Evolutionary conservation across 805 yeast genomes (phyloP), one percentile per base, ranked within the genome.

Genomic region (Blastobotrys muscicola): DNA sequence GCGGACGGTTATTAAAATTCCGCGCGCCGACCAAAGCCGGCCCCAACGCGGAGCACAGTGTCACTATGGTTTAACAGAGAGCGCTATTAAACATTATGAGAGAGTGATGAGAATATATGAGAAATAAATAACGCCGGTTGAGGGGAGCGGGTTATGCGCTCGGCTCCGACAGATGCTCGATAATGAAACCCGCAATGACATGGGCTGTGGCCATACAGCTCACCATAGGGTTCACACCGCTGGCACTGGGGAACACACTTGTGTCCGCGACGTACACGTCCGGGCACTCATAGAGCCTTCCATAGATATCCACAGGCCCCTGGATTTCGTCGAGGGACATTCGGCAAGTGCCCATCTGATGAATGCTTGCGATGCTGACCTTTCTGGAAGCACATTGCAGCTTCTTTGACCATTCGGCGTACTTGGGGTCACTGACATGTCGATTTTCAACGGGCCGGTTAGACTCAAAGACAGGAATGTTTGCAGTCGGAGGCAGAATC

Each of bases 211-310:
- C 61, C 73, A 74, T 66, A 30, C 70, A 64, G 2, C 72, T 39
- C 23, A 73, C 58, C 79, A 74, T 74, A 8, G 79, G 78, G 50
- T 74, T 74, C 33, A 67, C 75, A 3, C 79, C 79, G 29, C 72
- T 66, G 0, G 78, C 78, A 1, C 72, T 59, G 6, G 78, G 78
- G 61, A 73, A 58, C 6, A 65, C 68, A 48, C 74, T 68, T 3
- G 75, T 66, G 51, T 74, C 79, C 3, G 75, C 72, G 12, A 74
- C 70, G 47, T 64, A 70, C 23, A 74, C 66, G 50, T 74, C 70
- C 33, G 60, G 55, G 50, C 74, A 66, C 49, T 74, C 79, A 52
- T 61, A 72, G 11, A 73, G 62, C 36, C 64, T 67, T n/a, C 78
- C 79, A 9, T 55, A 59, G 7, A 48, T 51, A 45, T 70, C 72